phyloP scores from a whole-genome alignment of 805 yeast species.

The Myxozyma vanderwaltii region DNA sequence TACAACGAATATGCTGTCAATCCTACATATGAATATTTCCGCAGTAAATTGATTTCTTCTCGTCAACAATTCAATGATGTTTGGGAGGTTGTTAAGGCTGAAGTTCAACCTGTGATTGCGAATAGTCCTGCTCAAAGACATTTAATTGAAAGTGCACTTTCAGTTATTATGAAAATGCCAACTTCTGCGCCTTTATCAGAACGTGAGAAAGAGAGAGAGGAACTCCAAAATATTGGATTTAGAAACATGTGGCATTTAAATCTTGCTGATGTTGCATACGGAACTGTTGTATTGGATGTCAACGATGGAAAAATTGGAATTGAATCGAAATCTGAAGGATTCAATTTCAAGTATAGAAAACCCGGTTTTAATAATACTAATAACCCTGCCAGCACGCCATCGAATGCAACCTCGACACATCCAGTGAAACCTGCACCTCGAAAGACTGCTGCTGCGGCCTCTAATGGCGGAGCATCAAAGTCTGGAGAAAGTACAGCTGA shows the following conservation, averaged over 20 bases:
- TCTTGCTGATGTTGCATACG: conserved; percentile 61
- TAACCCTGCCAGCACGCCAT: neutral
- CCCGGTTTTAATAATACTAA: neutral
- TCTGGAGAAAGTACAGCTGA: neutral
- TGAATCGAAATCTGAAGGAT: conserved; percentile 61
- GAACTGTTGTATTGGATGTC: conserved; percentile 50
- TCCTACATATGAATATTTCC: conserved; percentile 63
- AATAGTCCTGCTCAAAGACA: conserved; percentile 50
- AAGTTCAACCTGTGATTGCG: conserved; percentile 50
- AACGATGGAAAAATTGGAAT: conserved; percentile 54
- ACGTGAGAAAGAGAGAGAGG: conserved; percentile 55
- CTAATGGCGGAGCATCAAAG: neutral
- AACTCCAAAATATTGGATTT: conserved; percentile 63
- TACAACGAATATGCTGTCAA: conserved; percentile 68
- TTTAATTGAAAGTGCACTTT: conserved; percentile 57
- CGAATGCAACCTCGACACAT: neutral
- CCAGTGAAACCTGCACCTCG: neutral
- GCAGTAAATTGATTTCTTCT: conserved; percentile 62
- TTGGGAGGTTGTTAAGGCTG: conserved; percentile 62
- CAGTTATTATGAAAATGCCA: conserved; percentile 59
- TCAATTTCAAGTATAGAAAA: conserved; percentile 58
- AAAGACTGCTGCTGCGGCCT: neutral
- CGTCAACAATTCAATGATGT: conserved; percentile 62
- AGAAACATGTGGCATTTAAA: conserved; percentile 79
- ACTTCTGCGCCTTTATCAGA: conserved; percentile 42